Percentiles rank a stretch among this genome's conserved stretches.
Evolutionary conservation across 805 yeast genomes (phyloP).

Genomic region (Cyberlindnera euphorbiiphila): DNA sequence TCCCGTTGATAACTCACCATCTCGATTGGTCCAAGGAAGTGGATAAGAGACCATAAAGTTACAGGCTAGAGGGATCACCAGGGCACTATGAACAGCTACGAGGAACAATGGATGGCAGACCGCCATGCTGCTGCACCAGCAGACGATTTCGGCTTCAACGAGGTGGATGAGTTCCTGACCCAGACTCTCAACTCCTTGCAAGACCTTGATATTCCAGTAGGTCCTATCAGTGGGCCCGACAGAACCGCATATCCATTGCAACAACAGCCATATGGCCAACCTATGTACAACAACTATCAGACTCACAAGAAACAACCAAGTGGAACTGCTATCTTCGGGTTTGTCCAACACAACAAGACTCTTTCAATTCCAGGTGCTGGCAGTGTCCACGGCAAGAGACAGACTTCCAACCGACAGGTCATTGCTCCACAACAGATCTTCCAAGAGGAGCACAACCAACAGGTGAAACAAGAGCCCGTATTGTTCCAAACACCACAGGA

Average conservation of each 20-base stretch:
- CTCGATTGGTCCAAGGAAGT: too few relatives aligned
- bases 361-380: slow-evolving; percentile 52
- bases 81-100: slow-evolving; percentile 12
- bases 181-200: slow-evolving; percentile 53
- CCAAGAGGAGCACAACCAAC: slow-evolving; percentile 19
- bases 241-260: slow-evolving; percentile 15
- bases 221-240: too few relatives aligned
- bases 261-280: slow-evolving; percentile 10
- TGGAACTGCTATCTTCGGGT: slow-evolving; percentile 83
- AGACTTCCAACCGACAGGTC: slow-evolving; percentile 7
- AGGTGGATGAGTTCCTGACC: slow-evolving; percentile 47
- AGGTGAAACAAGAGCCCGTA: slow-evolving; percentile 18
- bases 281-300: slow-evolving; percentile 11
- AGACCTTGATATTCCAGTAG: slow-evolving; percentile 60
- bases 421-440: slow-evolving; percentile 25
- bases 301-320: slow-evolving; percentile 61
- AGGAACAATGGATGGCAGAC: slow-evolving; percentile 13
- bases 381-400: slow-evolving; percentile 1
- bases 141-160: slow-evolving; percentile 19
- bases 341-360: slow-evolving; percentile 57
- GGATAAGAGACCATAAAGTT: neutral
- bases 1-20: too few relatives aligned
- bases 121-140: neutral
- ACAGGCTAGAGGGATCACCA: neutral
- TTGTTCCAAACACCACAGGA: slow-evolving; percentile 20